Evolutionary conservation across 2,329 filamentous ascomycete genomes (phyloP), one percentile per base, ranked within the genome.

Genomic region (Aspergillus neoniger): DNA sequence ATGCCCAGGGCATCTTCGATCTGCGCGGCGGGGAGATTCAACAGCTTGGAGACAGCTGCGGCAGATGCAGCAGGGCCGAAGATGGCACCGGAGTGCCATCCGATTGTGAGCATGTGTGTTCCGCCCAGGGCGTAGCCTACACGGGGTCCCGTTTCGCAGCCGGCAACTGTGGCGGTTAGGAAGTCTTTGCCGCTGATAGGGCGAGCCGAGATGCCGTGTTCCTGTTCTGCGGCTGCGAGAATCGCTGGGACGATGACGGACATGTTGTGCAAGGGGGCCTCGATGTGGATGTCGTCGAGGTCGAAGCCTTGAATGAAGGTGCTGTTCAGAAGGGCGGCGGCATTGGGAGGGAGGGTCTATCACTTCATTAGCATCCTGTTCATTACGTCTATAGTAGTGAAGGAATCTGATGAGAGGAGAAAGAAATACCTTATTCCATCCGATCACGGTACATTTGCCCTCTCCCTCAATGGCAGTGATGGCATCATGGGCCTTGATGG

Each of bases 261-360:
- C 49, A 71, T 74, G 3, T 70, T 75, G 65, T 80, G 78, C 2
- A 80, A 60, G 0, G 78, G 80, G 1, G 79, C 78, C 32, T 66
- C 66, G 39, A 63, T 68, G 62, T 81, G 79, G 57, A 70, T 80
- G 59, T 81, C 79, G 62, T 81, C 79, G 1, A 82, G 63, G 61
- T 81, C 79, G 38, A 77, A 76, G 2, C 70, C 77, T 65, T 82
- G 79, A 52, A 81, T 77, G 60, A 79, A 79, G 2, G 77, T 71
- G 32, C 75, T 74, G 62, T 82, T 82, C 6, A 82, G 58, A 0
- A 81, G 59, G 0, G 77, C 75, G 0, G 79, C 79, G 6, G 74
- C 63, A 5, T 80, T 64, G 3, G 77, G 74, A 2, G 69, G 69
- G 1, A 77, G 51, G 64, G 74, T 75, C 66, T 76, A 59, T 41